Percentiles rank a stretch among this genome's conserved stretches.
Evolutionary conservation across 305 asterid species (phyloP).

Genomic region (Plantago coronopus): DNA sequence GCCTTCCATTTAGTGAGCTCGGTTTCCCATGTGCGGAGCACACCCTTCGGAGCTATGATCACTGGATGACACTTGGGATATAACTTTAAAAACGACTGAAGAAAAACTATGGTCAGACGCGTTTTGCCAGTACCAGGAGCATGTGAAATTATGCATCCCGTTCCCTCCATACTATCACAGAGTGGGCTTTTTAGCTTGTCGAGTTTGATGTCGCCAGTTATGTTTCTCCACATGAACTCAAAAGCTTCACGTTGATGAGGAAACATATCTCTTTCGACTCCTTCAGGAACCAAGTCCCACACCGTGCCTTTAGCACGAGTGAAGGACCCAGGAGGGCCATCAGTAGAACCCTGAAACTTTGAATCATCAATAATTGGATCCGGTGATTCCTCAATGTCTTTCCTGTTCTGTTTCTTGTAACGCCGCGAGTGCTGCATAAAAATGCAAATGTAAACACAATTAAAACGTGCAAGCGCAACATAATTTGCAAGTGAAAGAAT

Average conservation of each 20-base stretch:
- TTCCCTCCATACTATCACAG: constrained; percentile 30
- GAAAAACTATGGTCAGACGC: constrained; percentile 54
- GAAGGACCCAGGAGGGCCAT: constrained; percentile 7
- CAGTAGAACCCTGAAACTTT: constrained; percentile 20
- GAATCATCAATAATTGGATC: constrained; percentile 15
- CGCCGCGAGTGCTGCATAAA: constrained; percentile 40
- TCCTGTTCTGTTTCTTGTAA: constrained; percentile 25
- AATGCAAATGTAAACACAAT: background rate
- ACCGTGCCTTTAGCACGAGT: constrained; percentile 38
- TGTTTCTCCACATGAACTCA: constrained; percentile 61
- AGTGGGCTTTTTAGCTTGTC: constrained; percentile 35
- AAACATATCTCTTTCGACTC: constrained; percentile 36
- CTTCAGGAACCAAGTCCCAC: constrained; percentile 49
- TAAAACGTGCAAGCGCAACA: background rate
- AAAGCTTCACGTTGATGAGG: constrained; percentile 73
- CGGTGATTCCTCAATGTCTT: constrained; percentile 21
- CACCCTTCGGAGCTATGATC: constrained; percentile 62
- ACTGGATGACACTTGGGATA: constrained; percentile 51
- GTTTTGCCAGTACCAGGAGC: constrained; percentile 88
- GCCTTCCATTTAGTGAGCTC: constrained; percentile 55
- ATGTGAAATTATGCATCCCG: constrained; percentile 72
- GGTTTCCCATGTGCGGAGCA: constrained; percentile 66
- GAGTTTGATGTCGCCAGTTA: constrained; percentile 45
- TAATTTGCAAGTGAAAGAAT: background rate
- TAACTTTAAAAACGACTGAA: constrained; percentile 43